Evolutionary conservation across 148 eudicot genomes (phyloP), one percentile per base, ranked within the genome.

Genomic region (Talinum fruticosum): DNA sequence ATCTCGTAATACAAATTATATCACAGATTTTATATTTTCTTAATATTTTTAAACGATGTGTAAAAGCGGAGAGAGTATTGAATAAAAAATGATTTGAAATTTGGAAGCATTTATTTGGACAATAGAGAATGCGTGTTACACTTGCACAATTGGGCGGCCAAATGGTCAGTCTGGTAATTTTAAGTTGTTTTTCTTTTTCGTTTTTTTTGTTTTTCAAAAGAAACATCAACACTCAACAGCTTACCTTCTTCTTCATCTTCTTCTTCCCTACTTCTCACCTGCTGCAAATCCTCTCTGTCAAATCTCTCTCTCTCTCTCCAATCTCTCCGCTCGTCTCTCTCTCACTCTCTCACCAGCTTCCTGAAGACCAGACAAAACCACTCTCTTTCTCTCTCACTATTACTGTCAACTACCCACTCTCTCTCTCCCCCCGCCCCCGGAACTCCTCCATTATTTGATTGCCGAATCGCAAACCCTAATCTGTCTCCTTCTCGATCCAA

Each of bases 381-480:
- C 44, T 6, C 32, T 24, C 23, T 13, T 23, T n/a, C 30, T 44
- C 45, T 59, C 64, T 59, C 64, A 19, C 62, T 14, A 12, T 15
- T 64, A 66, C 59, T 28, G 18, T 38, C 73, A 23, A 36, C 26
- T 23, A 66, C 34, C 36, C 37, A 32, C 21, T 38, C 10, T 26
- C 71, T 59, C 64, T 44, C 44, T 59, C 64, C n/a, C 64, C n/a
- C 18, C 24, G 23, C 12, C 12, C 47, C 12, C 47, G 47, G 12
- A 29, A 18, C 2, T 24, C 29, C 73, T n/a, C 54, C 73, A 70
- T 37, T 2, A 71, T 44, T 30, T 26, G 74, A 71, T 71, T 26
- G 35, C 72, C 51, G 38, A 69, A 23, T 69, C 72, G n/a, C 59
- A 14, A 30, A 71, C 61, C 59, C 74, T 47, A 45, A 15, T 71